Evolutionary conservation across 768 basidiomycete species (phyloP), one percentile per base, ranked within the genome.

Genomic region (Xerocomellus chrysenteron): DNA sequence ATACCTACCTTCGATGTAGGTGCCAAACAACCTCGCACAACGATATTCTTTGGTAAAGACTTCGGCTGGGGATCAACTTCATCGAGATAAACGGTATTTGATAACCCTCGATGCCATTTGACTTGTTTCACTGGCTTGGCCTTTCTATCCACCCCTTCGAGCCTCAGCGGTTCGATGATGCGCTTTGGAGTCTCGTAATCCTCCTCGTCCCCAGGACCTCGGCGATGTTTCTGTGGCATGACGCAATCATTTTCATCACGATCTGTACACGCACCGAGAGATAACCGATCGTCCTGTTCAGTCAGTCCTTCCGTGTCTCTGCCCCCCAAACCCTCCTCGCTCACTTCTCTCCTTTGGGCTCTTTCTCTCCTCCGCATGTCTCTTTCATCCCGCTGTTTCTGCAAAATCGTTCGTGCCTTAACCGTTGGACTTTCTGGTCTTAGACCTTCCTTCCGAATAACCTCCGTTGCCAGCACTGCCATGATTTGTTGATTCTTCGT

Each of bases 351-450:
- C 61, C 83, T 77, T 57, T 77, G 76, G 3, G 88, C 87, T 47
- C 91, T 75, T 62, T 83, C 83, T 54, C 74, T 74, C 58, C 88
- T 71, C 59, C 79, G 76, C 54, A 68, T 73, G 7, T 74, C 78
- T 66, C 78, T 82, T 64, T 86, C 85, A 35, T 91, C 88, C 55
- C 81, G 78, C 64, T 86, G 78, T 61, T 84, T 81, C 73, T 92
- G 87, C 11, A 80, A 67, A 47, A 84, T 77, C 2, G 88, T 90
- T 63, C 81, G 80, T 45, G 87, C 79, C 69, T 88, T 90, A 49
- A 88, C 83, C n/a, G 76, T 79, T 7, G 91, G 91, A 65, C 90
- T 93, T 59, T 87, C 88, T 11, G 91, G 91, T 52, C 91, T 76
- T 36, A 73, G 68, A 30, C 91, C 90, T 42, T 84, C 80, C 69